A percentile compares a stretch with the other conserved stretches of the same genome.
Conservation (phyloP, 495 filamentous ascomycete species). For the Talaromyces liani region DNA sequence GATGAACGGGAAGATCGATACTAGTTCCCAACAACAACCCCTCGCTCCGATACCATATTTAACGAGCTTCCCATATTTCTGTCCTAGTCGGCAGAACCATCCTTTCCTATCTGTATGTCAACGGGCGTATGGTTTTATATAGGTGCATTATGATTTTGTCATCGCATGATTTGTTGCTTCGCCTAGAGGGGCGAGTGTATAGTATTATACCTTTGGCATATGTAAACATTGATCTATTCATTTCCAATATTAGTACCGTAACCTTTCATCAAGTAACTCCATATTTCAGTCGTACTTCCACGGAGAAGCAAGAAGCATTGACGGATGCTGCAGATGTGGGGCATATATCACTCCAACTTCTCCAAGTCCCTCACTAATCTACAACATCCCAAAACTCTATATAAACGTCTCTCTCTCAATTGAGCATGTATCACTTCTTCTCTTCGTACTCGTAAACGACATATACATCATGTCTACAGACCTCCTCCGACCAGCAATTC, state of each 20-base stretch:
- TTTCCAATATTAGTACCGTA: too few relatives aligned
- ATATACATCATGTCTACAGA: neutral
- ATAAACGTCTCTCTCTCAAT: neutral
- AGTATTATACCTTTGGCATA: conserved; percentile 6
- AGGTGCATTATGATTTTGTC: conserved; percentile 6
- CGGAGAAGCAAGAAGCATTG: neutral
- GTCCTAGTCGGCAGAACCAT: neutral
- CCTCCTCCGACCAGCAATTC: conserved; percentile 51
- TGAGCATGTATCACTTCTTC: neutral
- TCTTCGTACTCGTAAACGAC: neutral
- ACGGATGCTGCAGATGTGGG: neutral
- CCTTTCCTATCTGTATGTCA: neutral
- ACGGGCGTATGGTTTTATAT: conserved; percentile 6
- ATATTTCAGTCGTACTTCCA: neutral
- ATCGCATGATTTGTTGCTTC: conserved; percentile 7
- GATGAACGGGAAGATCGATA: neutral
- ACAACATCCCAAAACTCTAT: neutral
- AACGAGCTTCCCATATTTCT: conserved; percentile 3
- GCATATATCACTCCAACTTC: neutral
- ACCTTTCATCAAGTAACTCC: neutral
- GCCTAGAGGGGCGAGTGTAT: conserved; percentile 5
- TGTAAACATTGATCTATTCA: neutral
- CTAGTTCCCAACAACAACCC: neutral
- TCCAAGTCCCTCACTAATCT: neutral
- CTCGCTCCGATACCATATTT: neutral